Percentiles rank a stretch among this genome's conserved stretches.
Conservation (phyloP, 805 yeast species). For the Wickerhamiella cacticola region DNA sequence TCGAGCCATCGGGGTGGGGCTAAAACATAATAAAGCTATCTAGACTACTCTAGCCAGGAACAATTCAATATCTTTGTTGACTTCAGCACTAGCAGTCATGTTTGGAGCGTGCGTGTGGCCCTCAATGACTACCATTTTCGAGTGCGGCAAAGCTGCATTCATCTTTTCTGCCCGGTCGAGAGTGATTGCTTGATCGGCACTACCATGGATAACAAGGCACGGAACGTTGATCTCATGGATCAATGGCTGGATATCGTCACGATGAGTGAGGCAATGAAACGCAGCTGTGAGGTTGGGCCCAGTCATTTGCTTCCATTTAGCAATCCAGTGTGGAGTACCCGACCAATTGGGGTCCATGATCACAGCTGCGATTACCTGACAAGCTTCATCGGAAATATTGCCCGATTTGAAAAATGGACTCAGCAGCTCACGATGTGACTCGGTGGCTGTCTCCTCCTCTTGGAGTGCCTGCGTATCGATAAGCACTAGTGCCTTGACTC, state of each 20-base stretch:
- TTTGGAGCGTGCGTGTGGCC: conserved; percentile 10
- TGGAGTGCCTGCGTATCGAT: conserved; percentile 6
- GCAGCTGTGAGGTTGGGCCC: background rate
- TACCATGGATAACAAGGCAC: conserved; percentile 9
- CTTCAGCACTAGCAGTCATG: conserved; percentile 2
- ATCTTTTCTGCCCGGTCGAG: conserved; percentile 4
- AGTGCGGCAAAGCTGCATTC: background rate
- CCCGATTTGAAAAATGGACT: background rate
- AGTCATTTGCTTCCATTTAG: background rate
- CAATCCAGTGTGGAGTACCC: conserved; percentile 4
- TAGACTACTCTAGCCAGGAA: background rate
- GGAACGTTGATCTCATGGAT: conserved; percentile 3
- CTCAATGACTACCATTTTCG: conserved; percentile 6
- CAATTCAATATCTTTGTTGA: background rate
- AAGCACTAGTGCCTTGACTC: conserved; percentile 6
- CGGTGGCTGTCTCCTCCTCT: background rate
- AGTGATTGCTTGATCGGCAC: conserved; percentile 3
- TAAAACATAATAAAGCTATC: no score
- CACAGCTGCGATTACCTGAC: background rate
- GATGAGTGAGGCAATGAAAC: background rate
- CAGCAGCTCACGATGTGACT: background rate
- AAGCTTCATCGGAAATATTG: background rate
- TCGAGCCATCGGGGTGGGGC: no score
- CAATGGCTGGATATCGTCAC: conserved; percentile 5
- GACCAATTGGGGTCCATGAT: conserved; percentile 11